Evolutionary conservation across 2,329 filamentous ascomycete genomes (phyloP), one percentile per base, ranked within the genome.

Genomic region (Zasmidium angulare): DNA sequence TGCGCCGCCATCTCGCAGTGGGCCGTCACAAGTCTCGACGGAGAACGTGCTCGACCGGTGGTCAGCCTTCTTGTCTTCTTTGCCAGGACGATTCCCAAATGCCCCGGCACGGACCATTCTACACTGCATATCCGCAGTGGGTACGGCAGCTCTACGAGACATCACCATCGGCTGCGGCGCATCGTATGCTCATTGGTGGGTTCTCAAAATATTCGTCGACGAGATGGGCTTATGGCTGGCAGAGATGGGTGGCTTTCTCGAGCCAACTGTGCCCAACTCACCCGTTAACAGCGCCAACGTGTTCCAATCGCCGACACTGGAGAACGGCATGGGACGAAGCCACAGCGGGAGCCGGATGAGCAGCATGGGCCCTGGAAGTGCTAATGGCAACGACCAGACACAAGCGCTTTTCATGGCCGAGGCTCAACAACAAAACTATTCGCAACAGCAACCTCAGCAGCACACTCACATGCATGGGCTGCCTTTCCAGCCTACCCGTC

Each of bases 201-300:
- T 97, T 59, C 92, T 92, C 2, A 96, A 97, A 74, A 93, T 93
- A 59, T 98, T 93, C 82, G 85, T 97, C 54, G 93, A 97, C 70
- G 93, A 98, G 77, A 96, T 96, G 90, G 86, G 92, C 52, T 83
- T 89, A 58, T 97, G 96, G 83, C 81, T 96, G 66, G 91, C 91
- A 0, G 91, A 96, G 69, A 88, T 93, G 68, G 93, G 93, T 53
- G 93, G 93, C 0, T 97, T 97, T 71, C 87, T 97, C 79, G 81
- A 81, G 29, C 79, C 63, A 11, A 58, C 55, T 20, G 48, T 50
- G 10, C 49, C 36, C 50, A 51, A 51, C 20, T 52, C 60, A 11
- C 52, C 61, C 6, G 46, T 54, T 21, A 58, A 47, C 20, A 53
- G 55, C 19, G 62, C 59, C 36, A 57, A 46, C 50, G 60, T 64